These are phyloP conservation scores for Pythium dissimile DNA, from an alignment of 352 stramenopile species.

Conservation along the genomic window DNA sequence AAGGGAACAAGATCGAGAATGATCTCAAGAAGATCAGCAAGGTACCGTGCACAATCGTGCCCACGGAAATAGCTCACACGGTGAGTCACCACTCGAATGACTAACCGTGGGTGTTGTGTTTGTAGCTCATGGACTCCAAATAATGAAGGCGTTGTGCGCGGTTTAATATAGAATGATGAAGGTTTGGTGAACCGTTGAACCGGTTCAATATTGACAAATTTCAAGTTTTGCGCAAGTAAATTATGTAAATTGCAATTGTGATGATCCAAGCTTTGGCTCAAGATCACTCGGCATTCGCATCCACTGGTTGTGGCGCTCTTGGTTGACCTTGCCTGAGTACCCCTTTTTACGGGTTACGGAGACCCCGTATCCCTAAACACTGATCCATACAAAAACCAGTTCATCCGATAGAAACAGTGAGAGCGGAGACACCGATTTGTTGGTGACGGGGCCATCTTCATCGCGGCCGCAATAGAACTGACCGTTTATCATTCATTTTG, in stretches of 20 bases:
- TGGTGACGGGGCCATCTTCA: conserved; percentile 5
- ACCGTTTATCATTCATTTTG: conserved; percentile 41
- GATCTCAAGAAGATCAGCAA: conserved; percentile 77
- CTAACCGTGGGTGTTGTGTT: not conserved
- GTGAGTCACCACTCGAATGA: not conserved
- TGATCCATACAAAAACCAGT: conserved; percentile 3
- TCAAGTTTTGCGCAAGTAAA: not conserved
- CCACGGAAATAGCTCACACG: not conserved
- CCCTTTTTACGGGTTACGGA: conserved; percentile 5
- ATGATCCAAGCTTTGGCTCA: conserved; percentile 5
- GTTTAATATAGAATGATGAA: not conserved
- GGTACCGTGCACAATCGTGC: too few relatives aligned
- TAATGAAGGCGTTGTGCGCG: not conserved
- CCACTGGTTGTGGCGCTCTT: conserved; percentile 27
- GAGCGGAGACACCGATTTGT: conserved; percentile 12
- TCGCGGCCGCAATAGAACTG: conserved; percentile 2
- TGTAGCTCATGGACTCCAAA: conserved; percentile 19
- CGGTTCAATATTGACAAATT: conserved; percentile 13
- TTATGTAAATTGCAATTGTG: not conserved
- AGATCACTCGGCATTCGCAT: conserved; percentile 17
- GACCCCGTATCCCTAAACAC: conserved; percentile 13
- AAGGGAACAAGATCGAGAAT: conserved; percentile 60
- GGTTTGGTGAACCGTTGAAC: conserved; percentile 8
- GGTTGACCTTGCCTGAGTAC: not conserved
- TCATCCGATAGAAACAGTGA: not conserved